A percentile compares a stretch with the other conserved stretches of the same genome.
phyloP scores from a whole-genome alignment of 2,329 filamentous ascomycete genomes.

The Clonostachys byssicola region DNA sequence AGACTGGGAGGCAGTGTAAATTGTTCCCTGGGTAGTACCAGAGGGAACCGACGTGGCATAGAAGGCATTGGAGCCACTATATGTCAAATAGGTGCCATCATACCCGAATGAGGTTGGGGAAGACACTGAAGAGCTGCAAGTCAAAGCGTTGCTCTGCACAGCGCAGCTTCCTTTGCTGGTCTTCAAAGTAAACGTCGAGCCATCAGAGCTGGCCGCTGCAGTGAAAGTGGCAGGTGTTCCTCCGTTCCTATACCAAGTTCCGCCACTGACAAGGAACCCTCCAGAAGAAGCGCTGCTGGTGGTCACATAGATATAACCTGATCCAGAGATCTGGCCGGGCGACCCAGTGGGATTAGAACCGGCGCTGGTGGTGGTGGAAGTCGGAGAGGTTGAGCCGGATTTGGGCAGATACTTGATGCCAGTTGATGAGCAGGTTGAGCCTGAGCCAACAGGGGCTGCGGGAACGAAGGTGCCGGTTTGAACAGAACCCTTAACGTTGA shows the following conservation, averaged over 20 bases:
- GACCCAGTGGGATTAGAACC: slow-evolving; percentile 1
- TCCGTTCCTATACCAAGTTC: slow-evolving; percentile 16
- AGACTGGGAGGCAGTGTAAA: slow-evolving; percentile 11
- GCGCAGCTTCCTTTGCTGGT: slow-evolving; percentile 15
- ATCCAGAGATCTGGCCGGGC: slow-evolving; percentile 6
- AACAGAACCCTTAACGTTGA: slow-evolving; percentile 53
- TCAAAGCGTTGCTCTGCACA: slow-evolving; percentile 7
- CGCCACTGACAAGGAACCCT: slow-evolving; percentile 14
- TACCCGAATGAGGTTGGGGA: slow-evolving; percentile 12
- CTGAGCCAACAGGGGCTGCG: slow-evolving; percentile 46
- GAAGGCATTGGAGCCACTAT: slow-evolving; percentile 8
- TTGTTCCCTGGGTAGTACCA: slow-evolving; percentile 11
- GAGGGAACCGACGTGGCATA: slow-evolving; percentile 11
- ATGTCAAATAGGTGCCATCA: slow-evolving; percentile 15
- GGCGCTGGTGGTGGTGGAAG: neutral
- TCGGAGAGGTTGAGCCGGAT: slow-evolving; percentile 2
- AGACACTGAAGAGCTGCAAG: slow-evolving; percentile 8
- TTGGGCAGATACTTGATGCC: slow-evolving; percentile 60
- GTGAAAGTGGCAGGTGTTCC: slow-evolving; percentile 18
- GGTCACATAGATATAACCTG: slow-evolving; percentile 7
- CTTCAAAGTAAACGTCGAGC: slow-evolving; percentile 10
- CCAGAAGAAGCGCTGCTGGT: slow-evolving; percentile 2
- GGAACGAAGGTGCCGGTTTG: slow-evolving; percentile 58
- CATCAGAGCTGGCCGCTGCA: slow-evolving; percentile 10
- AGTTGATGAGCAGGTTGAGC: slow-evolving; percentile 53